Conservation (phyloP, 345 rosid species). For the Pugionium cornutum region DNA sequence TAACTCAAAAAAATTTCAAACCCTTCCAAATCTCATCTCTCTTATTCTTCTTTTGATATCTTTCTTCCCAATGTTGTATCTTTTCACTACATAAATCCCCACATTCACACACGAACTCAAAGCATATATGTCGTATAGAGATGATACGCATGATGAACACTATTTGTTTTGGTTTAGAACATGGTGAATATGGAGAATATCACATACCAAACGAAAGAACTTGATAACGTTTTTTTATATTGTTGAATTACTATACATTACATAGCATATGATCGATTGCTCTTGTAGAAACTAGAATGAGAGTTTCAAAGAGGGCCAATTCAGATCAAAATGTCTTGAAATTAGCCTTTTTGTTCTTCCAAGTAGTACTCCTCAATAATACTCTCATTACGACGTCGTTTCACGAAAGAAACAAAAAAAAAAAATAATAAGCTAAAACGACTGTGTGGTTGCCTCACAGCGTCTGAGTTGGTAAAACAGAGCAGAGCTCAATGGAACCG, state of each 20-base stretch:
- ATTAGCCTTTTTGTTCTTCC: conserved; percentile 17
- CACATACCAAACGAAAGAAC: neutral
- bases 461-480: conserved; percentile 46
- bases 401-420: neutral
- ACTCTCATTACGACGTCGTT: conserved; percentile 26
- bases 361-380: conserved; percentile 7
- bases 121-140: neutral
- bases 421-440: conserved; percentile 26
- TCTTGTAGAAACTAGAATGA: conserved; percentile 35
- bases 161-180: neutral
- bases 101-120: conserved; percentile 32
- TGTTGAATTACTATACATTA: conserved; percentile 35
- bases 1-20: conserved; percentile 14
- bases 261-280: conserved; percentile 43
- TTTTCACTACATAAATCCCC: conserved; percentile 34
- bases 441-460: conserved; percentile 36
- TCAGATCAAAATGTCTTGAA: conserved; percentile 38
- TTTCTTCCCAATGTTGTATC: conserved; percentile 32
- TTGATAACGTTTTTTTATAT: conserved; percentile 24
- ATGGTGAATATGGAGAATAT: neutral
- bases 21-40: conserved; percentile 22
- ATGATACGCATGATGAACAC: neutral
- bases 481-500: conserved; percentile 80
- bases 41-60: conserved; percentile 20
- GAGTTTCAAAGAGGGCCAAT: conserved; percentile 39